Base-by-base conservation (phyloP, 2,329 filamentous ascomycete genomes). In the Colletotrichum chlorophyti region DNA sequence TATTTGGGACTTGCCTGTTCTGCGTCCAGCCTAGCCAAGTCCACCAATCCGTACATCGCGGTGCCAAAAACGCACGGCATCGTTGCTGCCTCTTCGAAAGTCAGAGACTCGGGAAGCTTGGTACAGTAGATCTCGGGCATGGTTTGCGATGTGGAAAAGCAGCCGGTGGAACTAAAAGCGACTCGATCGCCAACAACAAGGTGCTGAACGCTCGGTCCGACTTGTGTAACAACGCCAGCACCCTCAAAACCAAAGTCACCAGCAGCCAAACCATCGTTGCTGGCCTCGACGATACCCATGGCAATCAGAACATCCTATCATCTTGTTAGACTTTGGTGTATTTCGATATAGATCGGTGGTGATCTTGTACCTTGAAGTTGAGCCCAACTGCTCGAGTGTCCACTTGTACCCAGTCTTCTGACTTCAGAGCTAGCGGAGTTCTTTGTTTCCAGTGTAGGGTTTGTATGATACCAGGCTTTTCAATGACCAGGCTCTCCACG, bases 31-130 rank as follows among this genome's bases (percentile, higher is more conserved):
- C 15, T 17, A 5, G 10, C 17, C 17, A 6, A 9, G 10, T 21
- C 38, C 6, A 41, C 17, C 10, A 26, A 21, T 21, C 12, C 38
- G 12, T 19, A 14, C 0, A 26, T 27, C 2, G 70, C 73, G 6
- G 75, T 76, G 34, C 59, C 23, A n/a, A 55, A 51, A 66, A 70
- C 0, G 67, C 65, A 4, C 2, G 72, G 70, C 19, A 74, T 64
- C 0, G 66, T 61, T n/a, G 69, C 69, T 10, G 67, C 71, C 3
- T 66, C 64, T n/a, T 67, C 65, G 23, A 70, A 69, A 1, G 49
- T 46, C 47, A 74, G 58, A n/a, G 29, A 31, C 4, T 61, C 60
- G 1, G 72, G 71, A 8, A 78, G 72, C 2, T 60, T 61, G 51
- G 27, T 35, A 48, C 21, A 49, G 11, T n/a, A 41, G 34, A 5